A percentile compares a stretch with the other conserved stretches of the same genome.
Conservation (phyloP, 208 protist species). For the Polymyxa betae region DNA sequence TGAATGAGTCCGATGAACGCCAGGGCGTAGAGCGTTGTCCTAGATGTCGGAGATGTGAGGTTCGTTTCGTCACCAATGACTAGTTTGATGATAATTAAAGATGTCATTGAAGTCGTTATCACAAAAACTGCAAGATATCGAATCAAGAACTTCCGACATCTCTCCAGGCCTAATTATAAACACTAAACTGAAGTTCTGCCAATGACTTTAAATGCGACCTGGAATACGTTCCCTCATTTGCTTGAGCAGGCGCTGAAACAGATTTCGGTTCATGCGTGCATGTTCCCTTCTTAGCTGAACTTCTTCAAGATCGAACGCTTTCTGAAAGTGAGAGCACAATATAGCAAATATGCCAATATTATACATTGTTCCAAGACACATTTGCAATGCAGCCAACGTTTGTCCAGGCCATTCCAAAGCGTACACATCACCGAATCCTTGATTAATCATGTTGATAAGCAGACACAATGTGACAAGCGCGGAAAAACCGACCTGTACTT, state of each 20-base stretch:
- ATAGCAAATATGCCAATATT: constrained; percentile 1
- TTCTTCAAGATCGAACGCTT: too few species aligned
- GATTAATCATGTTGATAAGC: neutral
- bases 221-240: neutral
- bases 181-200: neutral
- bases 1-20: neutral
- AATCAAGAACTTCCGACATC: neutral
- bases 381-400: neutral
- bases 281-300: too few species aligned
- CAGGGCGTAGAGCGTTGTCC: neutral
- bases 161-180: neutral
- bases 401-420: neutral
- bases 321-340: neutral
- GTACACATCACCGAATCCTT: neutral
- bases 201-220: neutral
- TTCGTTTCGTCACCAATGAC: neutral
- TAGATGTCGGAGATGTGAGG: neutral
- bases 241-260: neutral
- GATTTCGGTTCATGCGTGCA: neutral
- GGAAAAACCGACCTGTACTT: neutral
- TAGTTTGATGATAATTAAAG: neutral
- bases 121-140: neutral
- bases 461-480: neutral
- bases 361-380: neutral
- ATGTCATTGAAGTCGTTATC: neutral